A percentile compares a stretch with the other conserved stretches of the same genome.
These are phyloP conservation scores for Avena eriantha DNA, from an alignment of 176 grass and related monocot genomes.

Conservation along the genomic window DNA sequence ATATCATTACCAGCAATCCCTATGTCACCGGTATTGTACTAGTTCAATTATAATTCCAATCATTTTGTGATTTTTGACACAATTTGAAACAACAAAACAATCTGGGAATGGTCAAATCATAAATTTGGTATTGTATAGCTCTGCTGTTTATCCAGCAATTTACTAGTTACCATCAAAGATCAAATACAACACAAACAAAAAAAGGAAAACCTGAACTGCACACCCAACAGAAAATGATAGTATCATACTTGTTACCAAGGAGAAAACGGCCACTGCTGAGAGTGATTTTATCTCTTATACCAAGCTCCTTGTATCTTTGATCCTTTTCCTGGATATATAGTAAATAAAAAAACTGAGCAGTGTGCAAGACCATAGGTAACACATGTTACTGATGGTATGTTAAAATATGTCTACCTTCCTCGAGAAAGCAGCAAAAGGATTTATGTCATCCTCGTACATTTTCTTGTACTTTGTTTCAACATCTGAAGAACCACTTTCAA, in stretches of 20 bases:
- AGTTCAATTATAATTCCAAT: not conserved
- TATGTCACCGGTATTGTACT: not conserved
- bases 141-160: slow-evolving; percentile 5
- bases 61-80: not conserved
- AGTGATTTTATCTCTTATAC: slow-evolving; percentile 98
- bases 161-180: slow-evolving; percentile 12
- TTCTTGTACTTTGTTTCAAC: slow-evolving; percentile 99
- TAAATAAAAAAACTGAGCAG: slow-evolving; percentile 25
- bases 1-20: not conserved
- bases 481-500: slow-evolving; percentile 99
- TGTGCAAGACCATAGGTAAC: slow-evolving; percentile 30
- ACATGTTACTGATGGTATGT: slow-evolving; percentile 4
- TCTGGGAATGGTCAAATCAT: not conserved
- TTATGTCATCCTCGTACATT: slow-evolving; percentile 99
- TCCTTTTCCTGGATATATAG: slow-evolving; percentile 90
- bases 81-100: not conserved
- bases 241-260: slow-evolving; percentile 98
- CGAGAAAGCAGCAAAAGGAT: slow-evolving; percentile 99
- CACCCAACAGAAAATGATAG: slow-evolving; percentile 10
- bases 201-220: slow-evolving; percentile 16
- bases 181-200: slow-evolving; percentile 5
- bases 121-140: not conserved
- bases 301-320: slow-evolving; percentile 99
- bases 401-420: slow-evolving; percentile 67
- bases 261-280: slow-evolving; percentile 99